Evolutionary conservation across 257 asterid species (phyloP).

Genomic region (Nicotiana knightiana): DNA sequence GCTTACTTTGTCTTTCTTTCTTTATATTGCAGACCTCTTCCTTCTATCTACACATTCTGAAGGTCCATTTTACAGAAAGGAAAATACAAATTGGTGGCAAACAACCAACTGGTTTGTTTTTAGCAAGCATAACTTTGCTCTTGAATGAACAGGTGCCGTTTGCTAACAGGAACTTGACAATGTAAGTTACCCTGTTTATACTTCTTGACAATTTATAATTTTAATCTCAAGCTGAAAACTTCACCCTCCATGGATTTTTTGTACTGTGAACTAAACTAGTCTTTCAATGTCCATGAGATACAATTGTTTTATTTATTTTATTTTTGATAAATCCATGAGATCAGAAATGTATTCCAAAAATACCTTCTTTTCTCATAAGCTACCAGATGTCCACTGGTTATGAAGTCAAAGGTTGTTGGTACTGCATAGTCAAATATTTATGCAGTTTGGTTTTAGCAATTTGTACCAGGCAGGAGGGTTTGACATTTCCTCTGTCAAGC

Average conservation of each 20-base stretch:
- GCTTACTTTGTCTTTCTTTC: not conserved
- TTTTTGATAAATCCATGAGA: not conserved
- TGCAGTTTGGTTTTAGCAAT: not conserved
- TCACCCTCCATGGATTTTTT: not conserved
- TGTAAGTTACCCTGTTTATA: slow-evolving; percentile 44
- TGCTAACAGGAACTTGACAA: slow-evolving; percentile 54
- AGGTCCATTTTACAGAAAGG: slow-evolving; percentile 75
- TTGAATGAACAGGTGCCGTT: slow-evolving; percentile 89
- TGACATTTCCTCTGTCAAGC: not conserved
- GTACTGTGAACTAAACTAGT: not conserved
- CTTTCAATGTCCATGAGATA: not conserved
- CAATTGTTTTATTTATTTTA: not conserved
- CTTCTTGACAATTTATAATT: not conserved
- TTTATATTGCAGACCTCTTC: slow-evolving; percentile 67
- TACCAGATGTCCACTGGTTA: slow-evolving; percentile 1
- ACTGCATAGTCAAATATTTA: not conserved
- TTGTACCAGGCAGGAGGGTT: not conserved
- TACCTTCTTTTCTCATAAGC: not conserved
- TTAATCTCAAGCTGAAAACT: slow-evolving; percentile 7
- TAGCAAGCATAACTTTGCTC: slow-evolving; percentile 58
- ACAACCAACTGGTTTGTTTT: slow-evolving; percentile 83
- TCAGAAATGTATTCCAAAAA: not conserved
- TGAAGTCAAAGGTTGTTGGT: not conserved
- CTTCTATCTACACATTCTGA: slow-evolving; percentile 76
- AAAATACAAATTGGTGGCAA: slow-evolving; percentile 85